Percentiles rank a stretch among this genome's conserved stretches.
These are phyloP conservation scores for Colletotrichum brevisporum DNA, from an alignment of 2,329 filamentous ascomycete genomes.

Conservation along the genomic window DNA sequence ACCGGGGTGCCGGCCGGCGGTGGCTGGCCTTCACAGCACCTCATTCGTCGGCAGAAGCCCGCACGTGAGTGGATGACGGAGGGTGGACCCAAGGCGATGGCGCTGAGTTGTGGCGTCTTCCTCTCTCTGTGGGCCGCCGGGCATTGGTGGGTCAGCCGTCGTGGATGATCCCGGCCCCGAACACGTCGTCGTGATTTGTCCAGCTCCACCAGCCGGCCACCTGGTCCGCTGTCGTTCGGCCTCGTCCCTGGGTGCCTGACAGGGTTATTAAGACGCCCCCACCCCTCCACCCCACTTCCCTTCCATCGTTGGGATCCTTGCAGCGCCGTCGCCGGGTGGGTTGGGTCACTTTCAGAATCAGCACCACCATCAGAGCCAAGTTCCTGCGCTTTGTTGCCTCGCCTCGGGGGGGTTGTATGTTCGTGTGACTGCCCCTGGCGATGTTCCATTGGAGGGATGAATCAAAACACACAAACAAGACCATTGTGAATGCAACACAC, in stretches of 20 bases:
- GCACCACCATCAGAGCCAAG: not conserved
- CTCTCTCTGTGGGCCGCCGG: not conserved
- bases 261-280: too few species aligned
- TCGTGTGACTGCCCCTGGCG: not conserved
- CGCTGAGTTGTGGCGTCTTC: not conserved
- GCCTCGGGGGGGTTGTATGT: not conserved
- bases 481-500: slow-evolving; percentile 15
- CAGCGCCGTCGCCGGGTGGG: not conserved
- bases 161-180: not conserved
- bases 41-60: slow-evolving; percentile 18
- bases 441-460: not conserved
- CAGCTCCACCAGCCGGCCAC: too few species aligned
- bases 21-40: slow-evolving; percentile 22
- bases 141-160: slow-evolving; percentile 2
- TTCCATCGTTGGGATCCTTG: too few species aligned
- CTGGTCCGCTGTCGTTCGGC: too few species aligned
- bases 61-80: slow-evolving; percentile 32
- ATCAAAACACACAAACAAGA: slow-evolving; percentile 29
- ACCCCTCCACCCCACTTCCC: too few species aligned
- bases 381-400: not conserved
- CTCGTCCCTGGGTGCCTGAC: too few species aligned
- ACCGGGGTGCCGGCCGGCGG: slow-evolving; percentile 20
- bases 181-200: not conserved
- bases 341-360: not conserved
- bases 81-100: slow-evolving; percentile 18